Conservation (phyloP, 1,284 basidiomycete species). For the Papiliotrema flavescens region DNA sequence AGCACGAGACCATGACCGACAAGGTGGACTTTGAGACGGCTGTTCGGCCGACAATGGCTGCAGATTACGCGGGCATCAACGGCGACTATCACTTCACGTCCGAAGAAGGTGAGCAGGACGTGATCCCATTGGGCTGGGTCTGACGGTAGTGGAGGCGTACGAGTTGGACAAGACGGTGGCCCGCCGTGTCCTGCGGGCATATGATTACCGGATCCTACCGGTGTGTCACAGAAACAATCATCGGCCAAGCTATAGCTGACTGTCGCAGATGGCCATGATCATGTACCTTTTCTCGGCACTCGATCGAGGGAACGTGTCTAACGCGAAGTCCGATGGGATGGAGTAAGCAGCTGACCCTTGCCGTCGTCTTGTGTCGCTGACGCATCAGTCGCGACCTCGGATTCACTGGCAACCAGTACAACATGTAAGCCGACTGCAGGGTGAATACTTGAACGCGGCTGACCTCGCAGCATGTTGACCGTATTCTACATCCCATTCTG, state of each 20-base stretch:
- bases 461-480: slow-evolving; percentile 8
- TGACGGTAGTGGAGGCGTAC: slow-evolving; percentile 7
- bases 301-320: not conserved
- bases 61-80: not conserved
- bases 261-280: not conserved
- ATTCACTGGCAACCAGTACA: no score
- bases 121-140: not conserved
- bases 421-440: no score
- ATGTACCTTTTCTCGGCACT: not conserved
- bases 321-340: slow-evolving; percentile 6
- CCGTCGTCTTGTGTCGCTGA: not conserved
- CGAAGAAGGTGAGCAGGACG: slow-evolving; percentile 2
- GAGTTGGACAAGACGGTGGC: slow-evolving; percentile 3
- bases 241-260: slow-evolving; percentile 3
- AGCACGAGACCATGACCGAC: no score
- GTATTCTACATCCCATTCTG: slow-evolving; percentile 18
- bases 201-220: slow-evolving; percentile 14
- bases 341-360: not conserved
- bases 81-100: slow-evolving; percentile 5
- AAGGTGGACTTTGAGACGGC: no score
- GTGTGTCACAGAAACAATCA: not conserved
- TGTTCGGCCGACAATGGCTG: no score
- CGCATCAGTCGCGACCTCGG: no score
- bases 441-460: no score
- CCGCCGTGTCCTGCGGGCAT: slow-evolving; percentile 6